Percentiles rank a stretch among this genome's conserved stretches.
phyloP scores from a whole-genome alignment of 2,329 filamentous ascomycete species.

The Colletotrichum eleusines region DNA sequence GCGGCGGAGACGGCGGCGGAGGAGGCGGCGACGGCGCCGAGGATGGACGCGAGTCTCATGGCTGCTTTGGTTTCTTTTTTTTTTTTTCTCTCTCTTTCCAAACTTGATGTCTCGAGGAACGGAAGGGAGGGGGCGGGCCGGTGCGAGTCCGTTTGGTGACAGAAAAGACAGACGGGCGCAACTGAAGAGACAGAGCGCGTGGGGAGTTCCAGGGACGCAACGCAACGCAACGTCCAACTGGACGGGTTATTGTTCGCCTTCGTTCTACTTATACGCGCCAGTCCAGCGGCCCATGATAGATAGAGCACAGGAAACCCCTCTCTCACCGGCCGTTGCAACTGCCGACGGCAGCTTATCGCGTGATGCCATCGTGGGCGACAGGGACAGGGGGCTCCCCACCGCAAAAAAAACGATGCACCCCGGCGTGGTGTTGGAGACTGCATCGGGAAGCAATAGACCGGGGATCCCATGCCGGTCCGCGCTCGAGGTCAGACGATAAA shows the following conservation, averaged over 20 bases:
- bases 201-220: neutral
- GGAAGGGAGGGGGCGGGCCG: neutral
- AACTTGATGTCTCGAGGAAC: too few species aligned
- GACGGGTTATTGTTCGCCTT: too few species aligned
- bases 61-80: neutral
- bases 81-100: too few species aligned
- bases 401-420: neutral
- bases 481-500: neutral
- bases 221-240: neutral
- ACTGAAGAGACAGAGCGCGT: neutral
- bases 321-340: too few species aligned
- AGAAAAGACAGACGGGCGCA: neutral
- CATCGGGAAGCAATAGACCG: neutral
- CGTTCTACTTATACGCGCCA: neutral
- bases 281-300: neutral
- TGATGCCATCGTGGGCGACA: neutral
- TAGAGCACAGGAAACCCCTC: too few species aligned
- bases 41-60: neutral
- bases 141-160: neutral
- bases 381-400: neutral
- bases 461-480: neutral
- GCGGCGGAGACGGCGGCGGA: neutral
- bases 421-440: neutral
- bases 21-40: neutral
- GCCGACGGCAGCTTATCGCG: neutral